These are phyloP conservation scores for Ustilago hordei DNA, from an alignment of 1,284 basidiomycete species.

Conservation along the genomic window DNA sequence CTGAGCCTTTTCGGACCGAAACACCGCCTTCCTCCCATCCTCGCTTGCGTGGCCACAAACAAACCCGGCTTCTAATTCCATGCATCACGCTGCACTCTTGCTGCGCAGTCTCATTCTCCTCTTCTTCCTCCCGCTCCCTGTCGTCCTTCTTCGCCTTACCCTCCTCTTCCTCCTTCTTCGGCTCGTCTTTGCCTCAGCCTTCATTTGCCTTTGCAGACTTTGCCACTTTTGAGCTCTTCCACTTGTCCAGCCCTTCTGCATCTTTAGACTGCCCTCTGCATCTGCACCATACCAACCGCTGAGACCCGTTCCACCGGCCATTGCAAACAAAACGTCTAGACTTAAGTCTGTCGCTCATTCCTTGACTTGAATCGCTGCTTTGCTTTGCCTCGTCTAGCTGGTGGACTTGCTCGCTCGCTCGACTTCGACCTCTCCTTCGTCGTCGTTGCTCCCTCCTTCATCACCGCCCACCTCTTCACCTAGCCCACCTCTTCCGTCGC, in stretches of 20 bases:
- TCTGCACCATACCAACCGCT: constrained; percentile 5
- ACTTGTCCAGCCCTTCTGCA: background rate
- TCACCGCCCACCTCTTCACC: constrained; percentile 1
- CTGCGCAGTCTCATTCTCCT: constrained; percentile 10
- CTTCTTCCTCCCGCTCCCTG: background rate
- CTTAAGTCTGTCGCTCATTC: constrained; percentile 1
- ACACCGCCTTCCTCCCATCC: background rate
- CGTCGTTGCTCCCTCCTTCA: background rate
- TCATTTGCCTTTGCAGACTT: background rate
- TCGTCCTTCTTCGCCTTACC: background rate
- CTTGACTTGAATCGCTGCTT: background rate
- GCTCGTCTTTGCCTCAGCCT: background rate
- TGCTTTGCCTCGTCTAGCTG: background rate
- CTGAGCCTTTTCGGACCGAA: background rate
- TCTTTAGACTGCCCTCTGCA: background rate
- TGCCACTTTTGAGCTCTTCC: background rate
- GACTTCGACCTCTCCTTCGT: background rate
- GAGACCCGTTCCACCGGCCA: constrained; percentile 2
- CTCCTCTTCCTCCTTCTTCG: background rate
- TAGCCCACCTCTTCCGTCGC: background rate
- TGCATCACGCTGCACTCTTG: constrained; percentile 24
- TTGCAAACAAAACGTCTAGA: constrained; percentile 10
- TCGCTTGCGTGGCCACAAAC: constrained; percentile 35
- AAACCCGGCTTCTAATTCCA: constrained; percentile 41
- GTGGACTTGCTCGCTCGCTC: background rate